Evolutionary conservation across 2,329 filamentous ascomycete species (phyloP), one percentile per base, ranked within the genome.

Genomic region (Neospermospora avenae): DNA sequence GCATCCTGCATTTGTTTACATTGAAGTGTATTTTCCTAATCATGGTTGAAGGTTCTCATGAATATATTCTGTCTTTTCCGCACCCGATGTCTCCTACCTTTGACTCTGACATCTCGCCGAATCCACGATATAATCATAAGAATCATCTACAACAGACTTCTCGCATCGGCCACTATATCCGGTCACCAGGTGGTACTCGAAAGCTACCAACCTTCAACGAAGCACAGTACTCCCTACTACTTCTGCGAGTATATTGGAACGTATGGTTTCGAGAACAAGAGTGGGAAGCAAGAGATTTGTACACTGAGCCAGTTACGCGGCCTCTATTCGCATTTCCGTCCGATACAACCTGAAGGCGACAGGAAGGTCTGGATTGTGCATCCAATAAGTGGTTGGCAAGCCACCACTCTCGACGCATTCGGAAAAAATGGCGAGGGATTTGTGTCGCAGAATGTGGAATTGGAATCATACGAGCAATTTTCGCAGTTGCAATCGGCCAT

Each of bases 121-220:
- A 83, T 91, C 68, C 81, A 88, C 71, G 82, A 78, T 42, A 70
- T 89, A 42, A 80, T 88, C 59, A 74, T 86, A 4, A 82, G 84
- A 25, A 81, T 90, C 46, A 74, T 91, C 7, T 83, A 89, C 64
- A 80, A 81, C 52, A 85, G 89, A 35, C 78, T 91, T 1, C 74
- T 86, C 49, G 73, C 80, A 20, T 83, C 84, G 20, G 80, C 84
- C 4, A 75, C 81, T 3, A 74, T 88, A 7, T 61, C 61, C 53
- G 81, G 84, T 39, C 84, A 90, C 69, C 83, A 86, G 57, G 75
- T 95, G 41, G 84, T 93, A 39, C 82, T 96, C 44, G 89, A 93
- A 75, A 91, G 88, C 72, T 93, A 89, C 70, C 89, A 89, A 64
- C 90, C 90, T 0, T 84, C 80, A 63, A 85, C 82, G 24, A 87